Base-by-base conservation (phyloP, 768 basidiomycete species). In the Mycena leptocephala region DNA sequence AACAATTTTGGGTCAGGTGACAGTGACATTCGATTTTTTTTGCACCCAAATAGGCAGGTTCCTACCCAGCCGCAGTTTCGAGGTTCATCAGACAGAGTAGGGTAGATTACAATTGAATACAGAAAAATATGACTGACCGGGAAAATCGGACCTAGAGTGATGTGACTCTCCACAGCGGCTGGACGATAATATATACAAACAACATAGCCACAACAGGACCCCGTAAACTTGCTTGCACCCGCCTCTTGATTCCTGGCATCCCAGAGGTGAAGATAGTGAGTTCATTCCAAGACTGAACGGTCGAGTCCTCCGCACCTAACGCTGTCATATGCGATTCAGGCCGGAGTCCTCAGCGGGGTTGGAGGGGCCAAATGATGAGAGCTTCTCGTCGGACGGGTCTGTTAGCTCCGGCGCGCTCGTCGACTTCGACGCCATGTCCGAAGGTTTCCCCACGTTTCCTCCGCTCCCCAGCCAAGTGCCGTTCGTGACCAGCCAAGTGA, bases 401-500 rank as follows among this genome's bases (percentile, higher is more conserved):
- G 56, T 43, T 26, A 63, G 48, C 11, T 71, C 67, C 62, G 74
- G 48, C 9, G 76, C 56, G 22, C 64, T 70, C 16, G 70, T 76
- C 22, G 77, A 75, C 56, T 65, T 76, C 6, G 78, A 76, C 30
- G 76, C n/a, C n/a, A n/a, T 37, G 30, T 58, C 61, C 8, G 61
- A 70, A 14, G 58, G 33, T 30, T 80, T 61, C n/a, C n/a, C n/a
- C 73, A 78, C 26, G 70, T 80, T 48, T 76, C 78, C 74, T 68
- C 76, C 65, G 41, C 51, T 69, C 2, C 71, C 77, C 41, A 61
- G 74, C 30, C 85, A 83, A 30, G 71, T 35, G 75, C 89, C 88
- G 76, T 93, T 90, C 71, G 90, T 86, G 35, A 94, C 88, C 35
- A 93, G 87, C 89, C 91, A 93, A 18, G 90, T 89, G 53, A 95